Percentiles rank a stretch among this genome's conserved stretches.
phyloP scores from a whole-genome alignment of 257 asterid genomes.

The Solanum virginianum region DNA sequence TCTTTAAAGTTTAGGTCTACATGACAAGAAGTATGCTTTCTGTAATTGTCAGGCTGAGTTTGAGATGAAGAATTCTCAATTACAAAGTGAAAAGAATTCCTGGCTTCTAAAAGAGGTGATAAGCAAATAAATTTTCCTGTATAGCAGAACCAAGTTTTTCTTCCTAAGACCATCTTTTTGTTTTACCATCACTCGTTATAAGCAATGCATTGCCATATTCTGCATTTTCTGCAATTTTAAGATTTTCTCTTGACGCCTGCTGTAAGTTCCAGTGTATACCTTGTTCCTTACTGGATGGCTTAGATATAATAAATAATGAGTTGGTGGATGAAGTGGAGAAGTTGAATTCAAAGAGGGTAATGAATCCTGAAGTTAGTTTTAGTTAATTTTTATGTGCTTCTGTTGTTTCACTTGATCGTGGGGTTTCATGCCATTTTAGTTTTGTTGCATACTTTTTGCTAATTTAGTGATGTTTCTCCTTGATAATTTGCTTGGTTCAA shows the following conservation, averaged over 20 bases:
- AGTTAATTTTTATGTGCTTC: not conserved
- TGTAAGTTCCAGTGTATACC: not conserved
- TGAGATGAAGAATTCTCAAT: slow-evolving; percentile 22
- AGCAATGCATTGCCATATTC: not conserved
- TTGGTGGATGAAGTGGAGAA: slow-evolving; percentile 33
- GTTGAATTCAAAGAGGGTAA: slow-evolving; percentile 38
- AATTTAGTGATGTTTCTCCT: not conserved
- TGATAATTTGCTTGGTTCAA: not conserved
- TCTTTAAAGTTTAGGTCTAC: slow-evolving; percentile 1
- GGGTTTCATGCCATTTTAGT: not conserved
- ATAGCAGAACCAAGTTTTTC: not conserved
- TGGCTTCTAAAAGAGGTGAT: slow-evolving; percentile 58
- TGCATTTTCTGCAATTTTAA: not conserved
- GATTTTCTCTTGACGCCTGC: not conserved
- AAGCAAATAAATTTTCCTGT: not conserved
- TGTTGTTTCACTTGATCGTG: not conserved
- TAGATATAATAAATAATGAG: slow-evolving; percentile 29
- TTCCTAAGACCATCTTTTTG: not conserved
- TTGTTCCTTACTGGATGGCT: slow-evolving; percentile 31
- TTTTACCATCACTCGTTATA: not conserved
- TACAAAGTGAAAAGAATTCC: slow-evolving; percentile 34
- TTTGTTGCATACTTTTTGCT: not conserved
- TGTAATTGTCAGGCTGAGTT: slow-evolving; percentile 25
- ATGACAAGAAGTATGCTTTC: not conserved
- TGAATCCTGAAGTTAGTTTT: not conserved